Base-by-base conservation (phyloP, 768 basidiomycete species). In the Amyloporia xantha region DNA sequence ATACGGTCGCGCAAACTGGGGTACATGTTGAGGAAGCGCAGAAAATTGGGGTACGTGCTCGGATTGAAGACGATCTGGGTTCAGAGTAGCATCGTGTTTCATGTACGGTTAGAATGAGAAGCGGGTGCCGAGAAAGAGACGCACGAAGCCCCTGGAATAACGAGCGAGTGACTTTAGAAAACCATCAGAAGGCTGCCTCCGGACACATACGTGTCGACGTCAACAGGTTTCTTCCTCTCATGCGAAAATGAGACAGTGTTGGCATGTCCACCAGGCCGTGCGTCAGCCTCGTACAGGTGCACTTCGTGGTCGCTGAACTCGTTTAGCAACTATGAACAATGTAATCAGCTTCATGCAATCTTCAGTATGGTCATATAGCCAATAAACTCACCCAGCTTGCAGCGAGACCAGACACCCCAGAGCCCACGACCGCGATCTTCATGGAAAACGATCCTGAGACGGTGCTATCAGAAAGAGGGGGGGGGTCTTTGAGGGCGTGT, bases 61-160 rank as follows among this genome's bases (percentile, higher is more conserved):
- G 85, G 82, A 60, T 89, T 88, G 64, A 84, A 79, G 5, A 88
- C 86, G 55, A 88, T 85, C 83, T 86, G 56, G 2, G 7, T n/a
- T n/a, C n/a, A n/a, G n/a, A n/a, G n/a, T n/a, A n/a, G 7, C 10
- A 62, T 90, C 88, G 19, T 86, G 88, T 58, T 88, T 89, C 0
- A 86, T 86, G 30, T 68, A 69, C 0, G 85, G 82, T 59, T 89
- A 87, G 64, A 84, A 79, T 5, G 88, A 85, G 55, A 88, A 84
- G 83, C 86, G 56, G 2, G 7, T 42, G n/a, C 17, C 25, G 5
- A 11, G 12, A 4, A n/a, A 20, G 24, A 6, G 9, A 66, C 76
- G 54, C 57, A 81, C 81, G 57, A 84, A 84, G 42, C 81, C 79
- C 5, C 80, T 82, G 59, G 4, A 47, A 42, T 39, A 52, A 21